phyloP scores from a whole-genome alignment of 202 grass and related monocot genomes.

The Brachypodium distachyon region DNA sequence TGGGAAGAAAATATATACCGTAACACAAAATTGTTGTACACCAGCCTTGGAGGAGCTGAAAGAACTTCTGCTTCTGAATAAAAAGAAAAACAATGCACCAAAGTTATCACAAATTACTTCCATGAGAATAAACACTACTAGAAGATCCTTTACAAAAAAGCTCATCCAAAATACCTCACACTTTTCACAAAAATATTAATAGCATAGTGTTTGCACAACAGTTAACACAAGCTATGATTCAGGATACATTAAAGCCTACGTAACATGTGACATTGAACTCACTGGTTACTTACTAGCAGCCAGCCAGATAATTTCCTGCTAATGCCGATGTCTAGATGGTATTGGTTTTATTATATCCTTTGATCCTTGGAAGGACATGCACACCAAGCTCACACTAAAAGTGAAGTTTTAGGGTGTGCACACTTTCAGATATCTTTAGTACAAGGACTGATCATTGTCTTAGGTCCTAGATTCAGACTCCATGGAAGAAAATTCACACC shows the following conservation, averaged over 20 bases:
- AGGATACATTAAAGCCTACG: background rate
- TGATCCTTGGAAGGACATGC: too few species aligned
- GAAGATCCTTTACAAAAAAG: background rate
- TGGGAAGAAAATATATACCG: constrained; percentile 42
- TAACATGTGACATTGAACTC: background rate
- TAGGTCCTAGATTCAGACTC: too few species aligned
- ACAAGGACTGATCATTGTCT: too few species aligned
- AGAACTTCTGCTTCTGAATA: constrained; percentile 84
- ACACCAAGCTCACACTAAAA: too few species aligned
- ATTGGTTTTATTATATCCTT: too few species aligned
- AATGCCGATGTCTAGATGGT: too few species aligned
- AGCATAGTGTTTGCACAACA: background rate
- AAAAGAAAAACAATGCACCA: background rate
- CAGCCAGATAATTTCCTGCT: too few species aligned
- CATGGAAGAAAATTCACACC: too few species aligned
- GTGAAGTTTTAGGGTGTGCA: too few species aligned
- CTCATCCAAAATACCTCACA: background rate
- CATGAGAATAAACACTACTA: background rate
- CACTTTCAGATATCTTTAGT: too few species aligned
- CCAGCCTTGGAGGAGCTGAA: constrained; percentile 92
- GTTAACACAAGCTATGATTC: background rate
- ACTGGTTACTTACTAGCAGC: background rate
- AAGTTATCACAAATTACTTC: constrained; percentile 7
- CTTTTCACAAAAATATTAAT: background rate
- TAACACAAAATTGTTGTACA: constrained; percentile 88